Evolutionary conservation across 345 rosid genomes (phyloP).

Genomic region (Alliaria petiolata): DNA sequence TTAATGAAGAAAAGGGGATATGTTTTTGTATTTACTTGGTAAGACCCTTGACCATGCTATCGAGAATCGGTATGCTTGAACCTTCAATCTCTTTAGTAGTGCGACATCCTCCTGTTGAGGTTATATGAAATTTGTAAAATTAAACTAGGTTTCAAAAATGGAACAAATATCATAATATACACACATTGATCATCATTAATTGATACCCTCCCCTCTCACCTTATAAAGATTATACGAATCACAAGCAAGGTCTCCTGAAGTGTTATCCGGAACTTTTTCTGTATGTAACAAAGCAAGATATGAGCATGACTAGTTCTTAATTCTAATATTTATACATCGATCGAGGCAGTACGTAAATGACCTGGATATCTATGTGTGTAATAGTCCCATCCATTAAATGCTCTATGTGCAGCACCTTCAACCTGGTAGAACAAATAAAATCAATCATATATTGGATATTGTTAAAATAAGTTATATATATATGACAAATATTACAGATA

Average conservation of each 20-base stretch:
- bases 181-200: neutral
- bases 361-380: conserved; percentile 24
- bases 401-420: conserved; percentile 22
- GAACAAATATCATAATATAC: neutral
- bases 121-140: conserved; percentile 28
- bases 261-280: conserved; percentile 11
- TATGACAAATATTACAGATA: no score
- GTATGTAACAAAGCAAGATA: neutral
- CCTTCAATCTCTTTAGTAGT: neutral
- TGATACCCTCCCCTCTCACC: neutral
- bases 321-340: neutral
- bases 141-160: neutral
- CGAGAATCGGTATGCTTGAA: conserved; percentile 17
- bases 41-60: conserved; percentile 41
- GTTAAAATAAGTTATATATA: no score
- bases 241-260: conserved; percentile 17
- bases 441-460: neutral
- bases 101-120: conserved; percentile 1
- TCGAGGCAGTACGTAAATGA: neutral
- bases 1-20: no score
- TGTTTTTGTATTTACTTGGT: conserved; percentile 30
- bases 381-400: conserved; percentile 15
- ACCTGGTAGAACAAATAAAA: neutral
- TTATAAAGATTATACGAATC: conserved; percentile 13
- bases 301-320: neutral